phyloP scores from a whole-genome alignment of 2,329 filamentous ascomycete genomes.

The Hypomyces perniciosus region DNA sequence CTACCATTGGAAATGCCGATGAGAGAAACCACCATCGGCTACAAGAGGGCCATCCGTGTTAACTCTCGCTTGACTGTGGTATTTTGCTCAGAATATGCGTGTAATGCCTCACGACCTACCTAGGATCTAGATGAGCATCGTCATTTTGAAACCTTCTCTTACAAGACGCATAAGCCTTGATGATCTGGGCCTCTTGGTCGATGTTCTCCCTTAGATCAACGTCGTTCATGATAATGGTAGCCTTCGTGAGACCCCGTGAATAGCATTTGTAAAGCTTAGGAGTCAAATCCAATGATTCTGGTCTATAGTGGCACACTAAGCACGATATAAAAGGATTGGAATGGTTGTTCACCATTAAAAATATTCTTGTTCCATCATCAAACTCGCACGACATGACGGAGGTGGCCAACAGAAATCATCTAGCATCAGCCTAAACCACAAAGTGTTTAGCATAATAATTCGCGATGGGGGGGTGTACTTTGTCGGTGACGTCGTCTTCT shows the following conservation, averaged over 20 bases:
- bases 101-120: background rate
- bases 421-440: no score
- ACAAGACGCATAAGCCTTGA: background rate
- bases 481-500: no score
- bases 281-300: background rate
- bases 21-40: conserved; percentile 55
- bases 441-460: no score
- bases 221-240: background rate
- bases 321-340: no score
- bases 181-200: background rate
- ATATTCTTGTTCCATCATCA: no score
- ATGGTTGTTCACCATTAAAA: no score
- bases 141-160: background rate
- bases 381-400: no score
- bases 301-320: no score
- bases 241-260: no score
- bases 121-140: background rate
- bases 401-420: no score
- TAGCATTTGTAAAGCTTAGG: background rate
- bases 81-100: background rate
- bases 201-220: background rate
- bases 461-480: no score
- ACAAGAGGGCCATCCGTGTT: background rate
- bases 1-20: conserved; percentile 67
- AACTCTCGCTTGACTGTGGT: background rate